A percentile compares a stretch with the other conserved stretches of the same genome.
These are phyloP conservation scores for Lentinula aciculospora DNA, from an alignment of 768 basidiomycete species.

Conservation along the genomic window DNA sequence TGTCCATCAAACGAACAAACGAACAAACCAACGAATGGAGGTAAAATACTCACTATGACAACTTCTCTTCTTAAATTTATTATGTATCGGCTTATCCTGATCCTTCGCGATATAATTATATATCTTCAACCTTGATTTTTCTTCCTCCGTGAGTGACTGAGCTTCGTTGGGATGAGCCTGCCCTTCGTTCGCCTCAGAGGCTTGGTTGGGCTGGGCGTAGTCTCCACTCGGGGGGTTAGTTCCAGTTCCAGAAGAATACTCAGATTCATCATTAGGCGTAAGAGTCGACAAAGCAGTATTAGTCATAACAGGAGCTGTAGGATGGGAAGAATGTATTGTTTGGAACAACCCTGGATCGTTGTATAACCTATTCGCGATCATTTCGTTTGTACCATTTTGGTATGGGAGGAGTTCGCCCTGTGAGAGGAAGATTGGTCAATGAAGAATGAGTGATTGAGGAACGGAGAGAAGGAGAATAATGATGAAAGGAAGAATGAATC, in stretches of 20 bases:
- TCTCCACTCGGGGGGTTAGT: no score
- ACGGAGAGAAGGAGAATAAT: conserved; percentile 36
- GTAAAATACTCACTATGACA: conserved; percentile 46
- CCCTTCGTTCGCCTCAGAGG: no score
- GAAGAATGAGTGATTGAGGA: conserved; percentile 17
- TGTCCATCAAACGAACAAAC: background rate
- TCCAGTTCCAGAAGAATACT: no score
- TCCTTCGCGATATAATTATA: conserved; percentile 63
- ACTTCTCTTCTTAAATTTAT: conserved; percentile 61
- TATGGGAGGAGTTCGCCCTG: conserved; percentile 58
- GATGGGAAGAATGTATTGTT: no score
- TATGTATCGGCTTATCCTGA: conserved; percentile 59
- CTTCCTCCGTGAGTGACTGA: conserved; percentile 28
- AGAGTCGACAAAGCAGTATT: background rate
- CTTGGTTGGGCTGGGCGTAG: no score
- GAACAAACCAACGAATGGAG: background rate
- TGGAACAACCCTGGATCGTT: conserved; percentile 12
- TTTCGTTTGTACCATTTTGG: conserved; percentile 71
- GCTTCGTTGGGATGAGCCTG: background rate
- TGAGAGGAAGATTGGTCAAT: no score
- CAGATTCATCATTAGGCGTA: conserved; percentile 23
- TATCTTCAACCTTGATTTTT: conserved; percentile 33
- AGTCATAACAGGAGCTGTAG: no score
- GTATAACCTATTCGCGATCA: conserved; percentile 58
- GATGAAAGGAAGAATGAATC: no score